Percentiles rank a stretch among this genome's conserved stretches.
Evolutionary conservation across 2,329 filamentous ascomycete species (phyloP).

Genomic region (Nigrograna mackinnonii): DNA sequence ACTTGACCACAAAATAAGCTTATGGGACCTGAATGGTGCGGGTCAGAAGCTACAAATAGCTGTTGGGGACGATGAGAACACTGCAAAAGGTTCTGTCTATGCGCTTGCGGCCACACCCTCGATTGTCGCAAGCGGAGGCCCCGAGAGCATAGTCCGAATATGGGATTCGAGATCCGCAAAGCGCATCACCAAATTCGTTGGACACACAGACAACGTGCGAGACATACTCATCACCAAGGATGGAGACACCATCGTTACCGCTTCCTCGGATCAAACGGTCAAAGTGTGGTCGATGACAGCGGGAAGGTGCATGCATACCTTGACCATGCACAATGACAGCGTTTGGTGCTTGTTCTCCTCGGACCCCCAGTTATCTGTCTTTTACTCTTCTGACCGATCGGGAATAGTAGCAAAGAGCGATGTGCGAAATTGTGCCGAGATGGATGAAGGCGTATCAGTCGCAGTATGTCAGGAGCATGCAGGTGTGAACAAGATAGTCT

Average conservation of each 20-base stretch:
- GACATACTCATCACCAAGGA: conserved; percentile 87
- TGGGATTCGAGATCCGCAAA: conserved; percentile 91
- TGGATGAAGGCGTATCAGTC: conserved; percentile 87
- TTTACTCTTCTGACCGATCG: conserved; percentile 93
- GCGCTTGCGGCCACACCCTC: conserved; percentile 79
- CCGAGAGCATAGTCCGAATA: conserved; percentile 87
- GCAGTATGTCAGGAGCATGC: conserved; percentile 93
- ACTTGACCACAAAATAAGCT: conserved; percentile 84
- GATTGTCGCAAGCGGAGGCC: conserved; percentile 88
- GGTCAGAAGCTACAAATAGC: conserved; percentile 89
- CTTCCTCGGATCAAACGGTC: conserved; percentile 93
- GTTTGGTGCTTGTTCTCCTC: conserved; percentile 95
- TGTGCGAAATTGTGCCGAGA: conserved; percentile 72
- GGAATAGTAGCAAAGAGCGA: conserved; percentile 97
- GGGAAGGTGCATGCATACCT: conserved; percentile 93
- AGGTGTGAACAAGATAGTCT: conserved; percentile 68
- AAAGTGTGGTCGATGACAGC: conserved; percentile 98
- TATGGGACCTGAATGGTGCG: conserved; percentile 90
- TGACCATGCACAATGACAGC: conserved; percentile 98
- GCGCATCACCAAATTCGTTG: conserved; percentile 92
- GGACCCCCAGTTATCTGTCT: conserved; percentile 80
- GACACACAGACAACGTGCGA: conserved; percentile 92
- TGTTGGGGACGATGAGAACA: conserved; percentile 77
- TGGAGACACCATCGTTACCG: conserved; percentile 89
- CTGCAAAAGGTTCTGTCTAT: conserved; percentile 93